Conservation (phyloP, 345 rosid species). For the Hibiscus mutabilis region DNA sequence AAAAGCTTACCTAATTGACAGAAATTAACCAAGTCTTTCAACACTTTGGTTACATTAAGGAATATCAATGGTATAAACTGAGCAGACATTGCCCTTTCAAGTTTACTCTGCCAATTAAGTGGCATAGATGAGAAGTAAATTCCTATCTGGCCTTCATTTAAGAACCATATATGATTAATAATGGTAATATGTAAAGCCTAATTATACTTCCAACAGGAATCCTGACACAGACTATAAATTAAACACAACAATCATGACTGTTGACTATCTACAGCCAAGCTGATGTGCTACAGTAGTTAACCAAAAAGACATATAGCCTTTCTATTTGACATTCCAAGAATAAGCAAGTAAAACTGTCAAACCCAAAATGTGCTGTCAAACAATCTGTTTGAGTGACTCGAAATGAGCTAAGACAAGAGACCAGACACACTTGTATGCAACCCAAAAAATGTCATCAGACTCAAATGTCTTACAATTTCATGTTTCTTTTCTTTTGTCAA, state of each 20-base stretch:
- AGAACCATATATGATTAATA: too few species aligned
- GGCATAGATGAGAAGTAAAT: too few species aligned
- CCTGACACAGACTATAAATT: not conserved
- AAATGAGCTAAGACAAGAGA: not conserved
- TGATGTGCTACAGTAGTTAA: conserved; percentile 1
- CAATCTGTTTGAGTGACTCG: not conserved
- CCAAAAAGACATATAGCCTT: not conserved
- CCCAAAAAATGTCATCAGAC: not conserved
- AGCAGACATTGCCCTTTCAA: not conserved
- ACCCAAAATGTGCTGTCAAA: not conserved
- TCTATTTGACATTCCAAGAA: not conserved
- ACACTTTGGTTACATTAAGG: not conserved
- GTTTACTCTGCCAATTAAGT: too few species aligned
- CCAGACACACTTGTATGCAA: not conserved
- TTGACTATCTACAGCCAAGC: not conserved
- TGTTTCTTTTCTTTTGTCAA: not conserved
- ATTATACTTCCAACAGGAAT: not conserved
- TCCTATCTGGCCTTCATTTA: too few species aligned
- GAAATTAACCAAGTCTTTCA: not conserved
- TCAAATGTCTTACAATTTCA: not conserved
- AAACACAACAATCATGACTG: too few species aligned
- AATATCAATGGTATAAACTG: not conserved
- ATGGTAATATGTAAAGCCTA: not conserved
- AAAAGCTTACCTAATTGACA: not conserved
- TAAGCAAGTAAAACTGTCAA: not conserved